A percentile compares a stretch with the other conserved stretches of the same genome.
Conservation (phyloP, 768 basidiomycete species). For the Trametes villosa region DNA sequence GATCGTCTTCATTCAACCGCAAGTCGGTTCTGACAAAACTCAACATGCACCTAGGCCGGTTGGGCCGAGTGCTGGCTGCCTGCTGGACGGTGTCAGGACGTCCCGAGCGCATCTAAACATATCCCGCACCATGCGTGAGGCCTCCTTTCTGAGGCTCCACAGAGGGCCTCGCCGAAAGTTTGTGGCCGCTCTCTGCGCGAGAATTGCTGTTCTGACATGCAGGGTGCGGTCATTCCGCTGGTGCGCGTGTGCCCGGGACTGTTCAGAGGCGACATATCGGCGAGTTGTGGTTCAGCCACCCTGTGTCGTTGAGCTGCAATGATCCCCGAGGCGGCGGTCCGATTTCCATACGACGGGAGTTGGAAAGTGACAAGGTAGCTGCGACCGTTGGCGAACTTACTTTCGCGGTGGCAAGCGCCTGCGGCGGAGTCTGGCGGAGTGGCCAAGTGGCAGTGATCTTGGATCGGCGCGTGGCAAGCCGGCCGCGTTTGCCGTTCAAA, state of each 20-base stretch:
- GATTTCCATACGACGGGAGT: not conserved
- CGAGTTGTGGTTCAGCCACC: not conserved
- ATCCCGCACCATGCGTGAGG: not conserved
- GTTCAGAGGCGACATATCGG: conserved; percentile 2
- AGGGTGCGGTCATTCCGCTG: conserved; percentile 10
- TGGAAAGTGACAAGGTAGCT: not conserved
- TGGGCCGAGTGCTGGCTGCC: not conserved
- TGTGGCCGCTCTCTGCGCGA: not conserved
- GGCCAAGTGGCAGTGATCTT: not conserved
- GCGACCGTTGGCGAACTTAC: not conserved
- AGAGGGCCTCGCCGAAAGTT: not conserved
- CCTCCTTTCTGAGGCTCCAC: not conserved
- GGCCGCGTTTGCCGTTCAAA: not conserved
- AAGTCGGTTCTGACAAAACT: not conserved
- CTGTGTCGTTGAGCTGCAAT: not conserved
- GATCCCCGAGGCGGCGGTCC: conserved; percentile 10
- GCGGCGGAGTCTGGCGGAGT: not conserved
- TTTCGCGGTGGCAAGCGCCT: not conserved
- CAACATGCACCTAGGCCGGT: not conserved
- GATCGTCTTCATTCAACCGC: conserved; percentile 12
- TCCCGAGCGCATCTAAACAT: not conserved
- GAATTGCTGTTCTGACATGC: not conserved
- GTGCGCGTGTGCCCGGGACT: not conserved
- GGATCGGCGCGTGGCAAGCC: not conserved
- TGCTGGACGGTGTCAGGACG: not conserved